Base-by-base conservation (phyloP, 23 red algal species). In the Gracilariopsis chorda region DNA sequence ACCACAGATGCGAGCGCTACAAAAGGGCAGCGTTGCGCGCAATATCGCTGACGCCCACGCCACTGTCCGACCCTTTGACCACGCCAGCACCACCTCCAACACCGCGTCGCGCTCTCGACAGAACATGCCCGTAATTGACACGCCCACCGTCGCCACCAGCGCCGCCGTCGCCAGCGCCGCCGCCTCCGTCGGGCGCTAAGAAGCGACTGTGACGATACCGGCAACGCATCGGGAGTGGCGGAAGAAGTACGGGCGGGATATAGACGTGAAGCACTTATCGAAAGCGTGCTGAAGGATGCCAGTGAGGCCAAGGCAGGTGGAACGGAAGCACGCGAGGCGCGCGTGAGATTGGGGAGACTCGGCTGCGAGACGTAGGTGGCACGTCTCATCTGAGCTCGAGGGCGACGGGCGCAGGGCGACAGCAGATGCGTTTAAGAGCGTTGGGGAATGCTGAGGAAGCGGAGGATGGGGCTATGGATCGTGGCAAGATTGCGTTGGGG, bases 161-260 rank as follows among this genome's bases (percentile, higher is more conserved):
- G n/a, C 67, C 23, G 67, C 44, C 67, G 35, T 23, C 49, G 33
- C 44, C 44, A 41, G 44, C 35, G 44, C 67, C 67, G 7, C 78
- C 25, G 37, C 59, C 58, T 59, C 77, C 47, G 53, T 47, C 80
- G 59, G 43, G 80, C 80, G 35, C 63, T 70, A 6, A 70, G 63
- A 12, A 70, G 27, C 63, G 63, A 70, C 34, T 19, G 63, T 34
- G 63, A 70, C 35, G 63, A 39, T 13, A 70, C 63, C 39, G 63
- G 63, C 2, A 70, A 37, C 34, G 63, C 63, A 70, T 70, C 63
- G 11, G 63, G 63, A 70, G 30, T 70, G 34, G 34, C 34, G 63
- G 63, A 70, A 70, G 63, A 70, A 70, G 63, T 42, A 7, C 63
- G 63, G 27, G 63, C 63, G 35, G 63, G 33, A 8, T 70, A 37